These are phyloP conservation scores for Stenocarpella maydis DNA, from an alignment of 2,329 filamentous ascomycete genomes.

Conservation along the genomic window DNA sequence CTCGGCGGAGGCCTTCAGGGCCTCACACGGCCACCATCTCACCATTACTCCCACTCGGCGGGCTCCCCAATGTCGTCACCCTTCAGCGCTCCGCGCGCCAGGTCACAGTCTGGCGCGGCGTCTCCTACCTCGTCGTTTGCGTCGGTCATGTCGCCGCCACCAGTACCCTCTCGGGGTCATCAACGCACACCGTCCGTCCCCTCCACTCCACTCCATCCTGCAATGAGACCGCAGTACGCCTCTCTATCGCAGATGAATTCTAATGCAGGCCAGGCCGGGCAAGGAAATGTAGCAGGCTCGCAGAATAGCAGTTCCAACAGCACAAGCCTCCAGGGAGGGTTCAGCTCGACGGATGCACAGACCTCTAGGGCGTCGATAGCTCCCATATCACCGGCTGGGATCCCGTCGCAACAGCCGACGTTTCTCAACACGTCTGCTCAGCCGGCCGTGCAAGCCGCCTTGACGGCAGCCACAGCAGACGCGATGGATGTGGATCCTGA, in stretches of 20 bases:
- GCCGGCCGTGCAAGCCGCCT: slow-evolving; percentile 28
- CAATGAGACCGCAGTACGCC: slow-evolving; percentile 46
- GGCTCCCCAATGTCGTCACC: slow-evolving; percentile 34
- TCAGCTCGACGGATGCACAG: not conserved
- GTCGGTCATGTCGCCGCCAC: slow-evolving; percentile 37
- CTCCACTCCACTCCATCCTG: slow-evolving; percentile 46
- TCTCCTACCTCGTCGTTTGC: slow-evolving; percentile 34
- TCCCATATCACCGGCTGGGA: slow-evolving; percentile 32
- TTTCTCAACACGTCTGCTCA: slow-evolving; percentile 30
- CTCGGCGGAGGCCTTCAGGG: slow-evolving; percentile 35
- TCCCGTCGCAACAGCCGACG: slow-evolving; percentile 34
- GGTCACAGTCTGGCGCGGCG: slow-evolving; percentile 31
- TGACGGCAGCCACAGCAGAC: not conserved
- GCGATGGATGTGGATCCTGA: slow-evolving; percentile 32
- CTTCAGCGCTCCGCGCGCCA: slow-evolving; percentile 22
- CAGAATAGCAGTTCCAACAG: slow-evolving; percentile 3
- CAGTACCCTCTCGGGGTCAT: slow-evolving; percentile 32
- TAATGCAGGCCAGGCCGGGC: slow-evolving; percentile 24
- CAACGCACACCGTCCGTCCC: slow-evolving; percentile 34
- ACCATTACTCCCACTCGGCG: slow-evolving; percentile 35
- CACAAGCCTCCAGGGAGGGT: not conserved
- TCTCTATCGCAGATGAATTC: slow-evolving; percentile 33
- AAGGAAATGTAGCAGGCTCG: slow-evolving; percentile 3
- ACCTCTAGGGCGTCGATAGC: slow-evolving; percentile 22
- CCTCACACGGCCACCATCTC: slow-evolving; percentile 34